These are phyloP conservation scores for Gossypium ekmanianum DNA, from an alignment of 345 rosid genomes.

Conservation along the genomic window DNA sequence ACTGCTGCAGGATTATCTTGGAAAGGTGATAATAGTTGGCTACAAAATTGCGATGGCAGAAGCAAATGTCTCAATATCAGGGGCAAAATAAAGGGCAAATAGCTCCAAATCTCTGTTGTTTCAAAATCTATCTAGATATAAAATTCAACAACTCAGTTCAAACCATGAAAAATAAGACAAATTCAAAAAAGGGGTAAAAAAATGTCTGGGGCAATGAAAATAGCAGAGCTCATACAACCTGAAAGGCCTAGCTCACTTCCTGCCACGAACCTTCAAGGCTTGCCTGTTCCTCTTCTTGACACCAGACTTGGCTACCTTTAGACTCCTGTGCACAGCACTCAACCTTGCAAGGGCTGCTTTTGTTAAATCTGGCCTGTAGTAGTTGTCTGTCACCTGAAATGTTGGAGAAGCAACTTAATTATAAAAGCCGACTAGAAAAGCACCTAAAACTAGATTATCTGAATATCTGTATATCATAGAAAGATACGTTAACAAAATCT, in stretches of 20 bases:
- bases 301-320: slow-evolving; percentile 84
- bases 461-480: neutral
- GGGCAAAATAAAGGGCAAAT: neutral
- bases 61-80: neutral
- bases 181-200: neutral
- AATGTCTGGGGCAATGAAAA: neutral
- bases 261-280: slow-evolving; percentile 29
- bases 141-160: neutral
- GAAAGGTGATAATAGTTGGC: neutral
- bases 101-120: neutral
- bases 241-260: slow-evolving; percentile 30
- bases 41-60: neutral
- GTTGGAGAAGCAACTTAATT: neutral
- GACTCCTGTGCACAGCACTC: slow-evolving; percentile 71
- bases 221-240: neutral
- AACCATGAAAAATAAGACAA: neutral
- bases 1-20: neutral
- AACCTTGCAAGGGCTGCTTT: slow-evolving; percentile 86
- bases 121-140: slow-evolving; percentile 6
- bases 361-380: slow-evolving; percentile 88
- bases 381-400: slow-evolving; percentile 69
- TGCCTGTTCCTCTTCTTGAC: slow-evolving; percentile 90
- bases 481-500: neutral
- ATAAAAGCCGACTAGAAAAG: neutral
- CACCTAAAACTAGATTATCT: neutral